phyloP scores from a whole-genome alignment of 106 monocot genomes.

The Acorus calamus region DNA sequence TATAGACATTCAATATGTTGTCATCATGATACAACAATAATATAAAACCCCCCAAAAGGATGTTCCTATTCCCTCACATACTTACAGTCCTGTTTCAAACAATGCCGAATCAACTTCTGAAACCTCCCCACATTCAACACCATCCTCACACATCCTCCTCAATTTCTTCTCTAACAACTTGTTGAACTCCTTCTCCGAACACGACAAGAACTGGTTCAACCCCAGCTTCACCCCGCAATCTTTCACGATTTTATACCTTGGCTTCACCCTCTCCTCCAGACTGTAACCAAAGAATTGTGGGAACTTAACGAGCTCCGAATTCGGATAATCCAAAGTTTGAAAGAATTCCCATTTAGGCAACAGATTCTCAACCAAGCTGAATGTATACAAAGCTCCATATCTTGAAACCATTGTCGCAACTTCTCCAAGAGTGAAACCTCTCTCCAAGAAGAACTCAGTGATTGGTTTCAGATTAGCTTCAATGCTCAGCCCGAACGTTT shows the following conservation, averaged over 20 bases:
- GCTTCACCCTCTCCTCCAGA: constrained; percentile 69
- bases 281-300: constrained; percentile 92
- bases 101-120: too few relatives aligned
- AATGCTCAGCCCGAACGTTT: constrained; percentile 82
- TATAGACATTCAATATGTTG: too few relatives aligned
- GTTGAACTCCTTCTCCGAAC: constrained; percentile 47
- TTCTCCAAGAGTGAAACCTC: constrained; percentile 54
- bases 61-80: too few relatives aligned
- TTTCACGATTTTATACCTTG: constrained; percentile 40
- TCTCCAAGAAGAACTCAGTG: constrained; percentile 81
- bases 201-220: constrained; percentile 68
- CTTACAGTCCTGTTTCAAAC: too few relatives aligned
- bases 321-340: constrained; percentile 60
- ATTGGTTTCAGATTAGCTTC: constrained; percentile 77
- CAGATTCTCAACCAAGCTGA: constrained; percentile 69
- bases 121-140: too few relatives aligned
- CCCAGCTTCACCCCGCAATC: constrained; percentile 50
- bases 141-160: constrained; percentile 4
- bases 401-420: constrained; percentile 62
- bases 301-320: constrained; percentile 77
- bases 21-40: too few relatives aligned
- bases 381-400: constrained; percentile 79
- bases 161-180: constrained; percentile 44
- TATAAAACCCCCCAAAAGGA: too few relatives aligned
- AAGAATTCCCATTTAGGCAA: constrained; percentile 93